These are phyloP conservation scores for Tremellales sp. DNA, from an alignment of 1,284 basidiomycete species.

Conservation along the genomic window DNA sequence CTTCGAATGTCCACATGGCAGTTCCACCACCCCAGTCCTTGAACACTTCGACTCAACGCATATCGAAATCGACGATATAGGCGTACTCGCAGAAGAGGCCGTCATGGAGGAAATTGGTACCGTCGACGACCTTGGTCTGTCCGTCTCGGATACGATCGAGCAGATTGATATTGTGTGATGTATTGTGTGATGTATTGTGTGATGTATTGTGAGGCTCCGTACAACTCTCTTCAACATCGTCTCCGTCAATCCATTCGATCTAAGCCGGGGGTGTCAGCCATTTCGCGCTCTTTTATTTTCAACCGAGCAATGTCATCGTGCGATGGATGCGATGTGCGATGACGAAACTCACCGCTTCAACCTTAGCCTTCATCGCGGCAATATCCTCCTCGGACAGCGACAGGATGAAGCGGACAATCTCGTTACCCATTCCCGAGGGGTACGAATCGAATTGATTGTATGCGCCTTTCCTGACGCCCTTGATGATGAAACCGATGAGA, in stretches of 20 bases:
- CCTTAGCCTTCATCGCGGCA: conserved; percentile 1
- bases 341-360: too few relatives aligned
- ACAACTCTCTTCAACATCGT: too few relatives aligned
- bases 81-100: conserved; percentile 7
- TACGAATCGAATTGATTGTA: conserved; percentile 13
- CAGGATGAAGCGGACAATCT: conserved; percentile 10
- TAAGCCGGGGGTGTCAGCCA: too few relatives aligned
- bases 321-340: too few relatives aligned
- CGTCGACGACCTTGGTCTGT: conserved; percentile 4
- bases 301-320: too few relatives aligned
- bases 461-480: conserved; percentile 1
- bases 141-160: conserved; percentile 2
- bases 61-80: conserved; percentile 10
- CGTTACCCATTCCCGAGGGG: conserved; percentile 5
- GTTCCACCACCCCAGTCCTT: not conserved
- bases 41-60: not conserved
- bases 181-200: too few relatives aligned
- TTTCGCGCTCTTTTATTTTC: too few relatives aligned
- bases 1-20: not conserved
- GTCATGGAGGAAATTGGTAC: not conserved
- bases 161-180: too few relatives aligned
- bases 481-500: conserved; percentile 9
- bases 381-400: conserved; percentile 6
- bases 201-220: too few relatives aligned
- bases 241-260: conserved; percentile 2